These are phyloP conservation scores for Fusarium palustre DNA, from an alignment of 2,329 filamentous ascomycete species.

Conservation along the genomic window DNA sequence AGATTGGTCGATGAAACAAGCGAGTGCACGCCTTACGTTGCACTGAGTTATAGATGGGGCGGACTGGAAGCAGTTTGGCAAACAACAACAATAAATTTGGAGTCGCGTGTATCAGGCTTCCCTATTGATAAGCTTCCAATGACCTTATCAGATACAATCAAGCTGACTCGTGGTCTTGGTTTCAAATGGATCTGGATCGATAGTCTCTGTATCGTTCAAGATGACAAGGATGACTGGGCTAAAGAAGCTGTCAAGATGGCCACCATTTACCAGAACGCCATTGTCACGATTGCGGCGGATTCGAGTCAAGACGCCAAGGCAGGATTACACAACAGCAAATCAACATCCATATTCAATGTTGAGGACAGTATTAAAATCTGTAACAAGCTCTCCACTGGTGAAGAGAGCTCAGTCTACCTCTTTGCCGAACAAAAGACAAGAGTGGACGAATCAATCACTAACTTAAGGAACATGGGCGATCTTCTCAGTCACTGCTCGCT, in stretches of 20 bases:
- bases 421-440: background rate
- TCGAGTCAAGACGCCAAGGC: background rate
- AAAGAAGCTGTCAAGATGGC: conserved; percentile 17
- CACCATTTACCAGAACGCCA: conserved; percentile 10
- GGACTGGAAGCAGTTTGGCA: conserved; percentile 5
- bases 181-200: conserved; percentile 9
- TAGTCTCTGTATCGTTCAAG: conserved; percentile 11
- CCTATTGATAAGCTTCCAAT: background rate
- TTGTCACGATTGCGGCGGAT: conserved; percentile 2
- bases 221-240: background rate
- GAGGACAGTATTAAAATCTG: background rate
- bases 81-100: background rate
- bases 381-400: background rate
- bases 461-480: background rate
- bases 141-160: background rate
- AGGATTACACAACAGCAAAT: background rate
- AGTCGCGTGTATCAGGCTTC: background rate
- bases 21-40: background rate
- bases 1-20: background rate
- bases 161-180: background rate
- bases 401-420: background rate
- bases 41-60: conserved; percentile 14
- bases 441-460: background rate
- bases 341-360: background rate
- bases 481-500: background rate